These are phyloP conservation scores for Chloromonas sp. DNA, from an alignment of 163 green algal genomes.

Conservation along the genomic window DNA sequence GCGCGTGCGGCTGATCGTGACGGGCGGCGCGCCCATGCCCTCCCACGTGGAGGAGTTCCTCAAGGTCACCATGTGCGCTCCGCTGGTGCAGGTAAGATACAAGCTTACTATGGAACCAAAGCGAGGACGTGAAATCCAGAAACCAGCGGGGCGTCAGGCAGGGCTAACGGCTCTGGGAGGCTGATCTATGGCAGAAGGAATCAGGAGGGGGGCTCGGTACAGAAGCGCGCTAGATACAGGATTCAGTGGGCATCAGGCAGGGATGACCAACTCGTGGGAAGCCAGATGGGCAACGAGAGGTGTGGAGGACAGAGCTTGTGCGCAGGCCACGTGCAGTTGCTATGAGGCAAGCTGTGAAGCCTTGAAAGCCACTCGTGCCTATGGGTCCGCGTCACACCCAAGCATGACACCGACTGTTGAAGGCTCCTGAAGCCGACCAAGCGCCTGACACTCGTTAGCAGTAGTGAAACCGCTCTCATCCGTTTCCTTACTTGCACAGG, in stretches of 20 bases:
- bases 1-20: conserved; percentile 60
- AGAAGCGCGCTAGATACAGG: neutral
- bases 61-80: conserved; percentile 71
- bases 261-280: neutral
- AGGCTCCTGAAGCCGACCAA: neutral
- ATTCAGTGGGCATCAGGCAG: neutral
- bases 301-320: neutral
- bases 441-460: neutral
- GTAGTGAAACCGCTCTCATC: neutral
- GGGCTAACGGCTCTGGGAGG: too few relatives aligned
- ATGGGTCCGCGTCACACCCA: too few relatives aligned
- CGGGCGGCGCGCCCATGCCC: conserved; percentile 55
- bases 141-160: neutral
- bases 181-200: too few relatives aligned
- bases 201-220: neutral
- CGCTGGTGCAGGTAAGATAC: conserved; percentile 68
- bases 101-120: neutral
- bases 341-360: neutral
- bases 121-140: neutral
- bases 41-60: conserved; percentile 76
- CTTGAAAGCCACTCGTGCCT: neutral
- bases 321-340: neutral
- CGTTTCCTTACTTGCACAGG: conserved; percentile 45
- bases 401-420: too few relatives aligned
- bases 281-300: neutral